Conservation (phyloP, 305 asterid genomes). For the Rubia peregrina region DNA sequence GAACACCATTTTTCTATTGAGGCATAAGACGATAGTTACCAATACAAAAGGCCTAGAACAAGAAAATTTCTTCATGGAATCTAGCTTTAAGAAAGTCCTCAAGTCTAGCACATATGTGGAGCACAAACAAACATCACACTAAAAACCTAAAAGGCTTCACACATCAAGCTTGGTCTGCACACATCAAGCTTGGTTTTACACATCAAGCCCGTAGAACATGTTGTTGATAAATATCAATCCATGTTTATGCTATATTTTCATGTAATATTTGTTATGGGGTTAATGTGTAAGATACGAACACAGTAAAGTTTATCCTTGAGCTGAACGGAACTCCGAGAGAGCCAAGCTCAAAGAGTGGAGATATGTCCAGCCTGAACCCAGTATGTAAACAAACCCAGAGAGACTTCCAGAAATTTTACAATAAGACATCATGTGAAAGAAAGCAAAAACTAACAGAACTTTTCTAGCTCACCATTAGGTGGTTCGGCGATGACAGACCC, state of each 20-base stretch:
- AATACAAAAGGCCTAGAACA: background rate
- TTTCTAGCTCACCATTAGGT: conserved; percentile 41
- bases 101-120: background rate
- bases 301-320: background rate
- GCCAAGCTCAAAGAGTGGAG: background rate
- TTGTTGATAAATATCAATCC: background rate
- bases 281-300: background rate
- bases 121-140: background rate
- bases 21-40: background rate
- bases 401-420: conserved; percentile 7
- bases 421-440: background rate
- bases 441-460: conserved; percentile 4
- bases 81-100: background rate
- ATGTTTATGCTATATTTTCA: background rate
- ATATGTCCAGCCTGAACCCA: background rate
- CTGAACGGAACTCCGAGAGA: background rate
- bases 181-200: background rate
- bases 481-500: conserved; percentile 40
- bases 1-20: background rate
- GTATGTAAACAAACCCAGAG: background rate
- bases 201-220: background rate
- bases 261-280: background rate
- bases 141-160: background rate
- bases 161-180: background rate
- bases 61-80: background rate